Base-by-base conservation (phyloP, 2,329 filamentous ascomycete species). In the Thelonectria discophora region DNA sequence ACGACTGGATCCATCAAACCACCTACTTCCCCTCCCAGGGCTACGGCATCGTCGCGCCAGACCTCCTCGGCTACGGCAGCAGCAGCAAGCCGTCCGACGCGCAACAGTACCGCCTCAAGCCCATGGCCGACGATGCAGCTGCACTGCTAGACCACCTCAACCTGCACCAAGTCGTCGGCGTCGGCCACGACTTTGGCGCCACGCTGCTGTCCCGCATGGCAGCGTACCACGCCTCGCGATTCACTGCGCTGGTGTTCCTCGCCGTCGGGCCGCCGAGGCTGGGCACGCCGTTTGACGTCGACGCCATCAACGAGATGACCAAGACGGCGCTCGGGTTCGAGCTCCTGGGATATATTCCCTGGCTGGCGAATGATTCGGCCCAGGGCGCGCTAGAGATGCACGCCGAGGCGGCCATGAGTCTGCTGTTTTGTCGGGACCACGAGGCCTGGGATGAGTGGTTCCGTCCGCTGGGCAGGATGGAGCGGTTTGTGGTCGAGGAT, bases 1-100 rank as follows among this genome's bases (percentile, higher is more conserved):
- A 75, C 34, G 81, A 84, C 71, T 84, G 81, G 78, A 58, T 71
- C 3, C 66, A 73, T 55, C 79, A 82, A 56, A 70, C 80, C 5
- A 40, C 57, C 0, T 63, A 74, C 56, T 76, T 83, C 51, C 64
- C 69, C 1, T 54, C 69, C 0, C 34, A 61, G 2, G 80, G 79
- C 1, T 79, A 82, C 56, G 81, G 82, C 0, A 67, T 83, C 12
- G 50, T 84, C 0, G 80, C 73, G 0, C 76, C 75, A 0, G 81
- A 84, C 60, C 69, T 82, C 1, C 76, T 77, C 0, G 78, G 78
- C 9, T 80, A 77, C 45, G 77, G 78, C 7, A 60, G 64, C 9
- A 78, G 74, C 37, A 76, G 72, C 47, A 74, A 73, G 15, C 74
- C 74, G 5, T 49, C 64, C 1, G 67, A 72, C n/a, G n/a, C 54